phyloP scores from a whole-genome alignment of 208 protist species.

The Entamoeba dispar region DNA sequence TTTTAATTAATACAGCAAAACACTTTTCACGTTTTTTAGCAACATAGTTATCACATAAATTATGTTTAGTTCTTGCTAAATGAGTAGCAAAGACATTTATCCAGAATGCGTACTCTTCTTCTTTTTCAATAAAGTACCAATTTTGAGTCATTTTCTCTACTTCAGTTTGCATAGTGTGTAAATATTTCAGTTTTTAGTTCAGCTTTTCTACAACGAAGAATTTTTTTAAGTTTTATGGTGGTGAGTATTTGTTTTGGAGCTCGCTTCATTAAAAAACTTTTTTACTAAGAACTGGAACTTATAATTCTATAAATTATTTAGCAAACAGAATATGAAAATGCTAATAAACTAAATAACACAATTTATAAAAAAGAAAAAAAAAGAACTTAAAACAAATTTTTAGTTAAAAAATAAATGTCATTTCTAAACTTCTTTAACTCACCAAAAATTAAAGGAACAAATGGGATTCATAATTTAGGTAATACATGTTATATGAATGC shows the following conservation, averaged over 20 bases:
- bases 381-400: neutral
- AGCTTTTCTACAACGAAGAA: neutral
- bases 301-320: too few species aligned
- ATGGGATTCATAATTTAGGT: neutral
- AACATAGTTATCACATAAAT: neutral
- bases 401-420: neutral
- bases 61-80: neutral
- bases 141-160: neutral
- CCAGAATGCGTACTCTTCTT: neutral
- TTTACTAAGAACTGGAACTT: too few species aligned
- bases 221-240: too few species aligned
- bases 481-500: neutral
- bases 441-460: neutral
- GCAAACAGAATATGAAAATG: too few species aligned
- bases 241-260: too few species aligned
- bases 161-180: neutral
- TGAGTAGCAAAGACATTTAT: neutral
- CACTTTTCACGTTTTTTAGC: neutral
- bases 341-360: too few species aligned
- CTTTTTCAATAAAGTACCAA: neutral
- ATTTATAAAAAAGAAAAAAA: too few species aligned
- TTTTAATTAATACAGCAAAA: neutral
- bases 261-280: too few species aligned
- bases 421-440: neutral
- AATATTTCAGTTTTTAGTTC: neutral